Evolutionary conservation across 2,329 filamentous ascomycete genomes (phyloP), one percentile per base, ranked within the genome.

Genomic region (Beauveria caledonica): DNA sequence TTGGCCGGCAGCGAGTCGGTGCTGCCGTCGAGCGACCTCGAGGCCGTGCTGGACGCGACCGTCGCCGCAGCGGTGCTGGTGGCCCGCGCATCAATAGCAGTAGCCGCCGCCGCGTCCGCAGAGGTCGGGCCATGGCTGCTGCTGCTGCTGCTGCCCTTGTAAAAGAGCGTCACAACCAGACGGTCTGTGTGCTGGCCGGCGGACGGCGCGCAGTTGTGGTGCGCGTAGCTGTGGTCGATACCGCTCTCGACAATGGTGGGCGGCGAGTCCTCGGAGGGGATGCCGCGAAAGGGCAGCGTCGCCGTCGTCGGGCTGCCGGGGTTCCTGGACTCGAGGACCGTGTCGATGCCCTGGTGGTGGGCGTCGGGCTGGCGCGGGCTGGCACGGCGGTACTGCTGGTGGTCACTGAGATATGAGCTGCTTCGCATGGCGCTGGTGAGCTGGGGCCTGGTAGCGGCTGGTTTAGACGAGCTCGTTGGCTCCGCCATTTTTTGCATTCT

Each of bases 101-200:
- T 25, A 6, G 73, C 72, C 25, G 73, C 66, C 42, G 69, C 71
- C 60, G 71, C 71, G 46, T 71, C 17, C 6, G 40, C 40, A 19
- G 40, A 42, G 7, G 17, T n/a, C 2, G 33, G 33, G 13, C 33
- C 33, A 5, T 36, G 13, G 33, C 33, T 36, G 33, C 11, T 68
- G 54, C 69, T 64, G 55, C 69, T 65, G 68, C 62, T 71, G 70
- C 15, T 73, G 33, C 68, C 74, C 71, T 83, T 85, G 76, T 88
- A 88, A 70, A 87, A 82, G 52, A 88, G 74, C 0, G 85, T 88
- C 8, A 83, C 85, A 36, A 87, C 75, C 53, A 88, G 74, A 55
- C 80, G 77, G 64, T 81, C 77, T 21, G 78, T 76, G 58, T 70
- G 69, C 19, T 73, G 69, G 21, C 83, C 84, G 5, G 74, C 70